Evolutionary conservation across 2,329 filamentous ascomycete species (phyloP), one percentile per base, ranked within the genome.

Genomic region (Trichoderma lentiforme): DNA sequence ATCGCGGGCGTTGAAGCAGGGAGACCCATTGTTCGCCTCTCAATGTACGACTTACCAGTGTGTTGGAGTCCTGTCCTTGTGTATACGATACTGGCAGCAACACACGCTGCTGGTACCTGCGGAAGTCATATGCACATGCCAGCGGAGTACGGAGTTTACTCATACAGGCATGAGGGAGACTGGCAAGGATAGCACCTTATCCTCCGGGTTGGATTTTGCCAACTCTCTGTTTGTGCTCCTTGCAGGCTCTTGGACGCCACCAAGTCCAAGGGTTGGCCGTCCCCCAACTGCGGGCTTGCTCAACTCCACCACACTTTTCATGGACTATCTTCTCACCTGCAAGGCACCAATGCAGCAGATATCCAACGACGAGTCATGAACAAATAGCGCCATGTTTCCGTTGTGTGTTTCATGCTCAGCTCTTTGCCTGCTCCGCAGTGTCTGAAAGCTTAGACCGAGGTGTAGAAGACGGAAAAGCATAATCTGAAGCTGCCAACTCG

Each of bases 241-340:
- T 21, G 43, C 43, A 21, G 43, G 43, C n/a, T 51, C n/a, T 51
- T 57, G 53, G 26, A 28, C 63, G 51, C 51, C 26, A 56, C 43
- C 53, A 4, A 43, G 61, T 21, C 61, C 39, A 36, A 51, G n/a
- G 43, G 43, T 21, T 51, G 34, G 43, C 61, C 34, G 61, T 34
- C 61, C 28, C 28, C 36, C 36, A 39, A 32, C 39, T 51, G 36
- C 28, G 34, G 67, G 67, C 67, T 58, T 64, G 24, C 68, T 64
- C 60, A 64, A 71, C 68, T 61, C 68, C 68, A 64, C 60, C 58
- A 14, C 60, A 39, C 60, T 28, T 53, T n/a, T 51, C 26, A 34
- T 62, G 26, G 36, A 34, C 58, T 43, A 39, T 63, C 36, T 60
- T 68, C 26, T 60, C 36, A 30, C 26, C 36, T 32, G 61, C 65